Conservation (phyloP, 2,329 filamentous ascomycete species). For the Clonostachys byssicola region DNA sequence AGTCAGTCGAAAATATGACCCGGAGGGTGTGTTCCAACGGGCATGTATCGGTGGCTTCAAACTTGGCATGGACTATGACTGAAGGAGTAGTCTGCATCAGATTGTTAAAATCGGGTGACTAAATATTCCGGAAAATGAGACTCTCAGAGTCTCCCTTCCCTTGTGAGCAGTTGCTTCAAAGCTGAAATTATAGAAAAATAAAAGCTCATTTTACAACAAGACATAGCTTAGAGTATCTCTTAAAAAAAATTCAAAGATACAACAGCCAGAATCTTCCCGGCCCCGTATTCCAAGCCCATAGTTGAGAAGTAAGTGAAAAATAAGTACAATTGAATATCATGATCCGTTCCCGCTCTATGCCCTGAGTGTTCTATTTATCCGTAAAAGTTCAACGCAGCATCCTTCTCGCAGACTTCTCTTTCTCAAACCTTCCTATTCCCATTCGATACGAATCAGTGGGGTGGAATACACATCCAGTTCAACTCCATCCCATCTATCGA, state of each 20-base stretch:
- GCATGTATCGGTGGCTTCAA: slow-evolving; percentile 23
- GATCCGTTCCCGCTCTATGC: background rate
- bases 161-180: background rate
- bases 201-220: too few relatives aligned
- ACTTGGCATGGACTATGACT: slow-evolving; percentile 18
- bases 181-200: background rate
- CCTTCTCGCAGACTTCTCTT: background rate
- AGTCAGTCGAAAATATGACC: slow-evolving; percentile 24
- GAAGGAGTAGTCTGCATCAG: slow-evolving; percentile 4
- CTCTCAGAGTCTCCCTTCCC: too few relatives aligned
- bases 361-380: background rate
- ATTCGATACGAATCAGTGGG: background rate
- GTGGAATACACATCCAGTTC: slow-evolving; percentile 1
- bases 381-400: background rate
- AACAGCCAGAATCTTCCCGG: too few relatives aligned
- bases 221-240: too few relatives aligned
- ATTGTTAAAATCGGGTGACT: too few relatives aligned
- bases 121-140: too few relatives aligned
- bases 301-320: background rate
- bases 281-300: background rate
- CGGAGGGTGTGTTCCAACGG: slow-evolving; percentile 23
- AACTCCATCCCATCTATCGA: background rate
- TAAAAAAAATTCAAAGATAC: too few relatives aligned
- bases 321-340: background rate
- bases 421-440: background rate